A percentile compares a stretch with the other conserved stretches of the same genome.
Evolutionary conservation across 2,329 filamentous ascomycete genomes (phyloP).

Genomic region (Phyllachora maydis): DNA sequence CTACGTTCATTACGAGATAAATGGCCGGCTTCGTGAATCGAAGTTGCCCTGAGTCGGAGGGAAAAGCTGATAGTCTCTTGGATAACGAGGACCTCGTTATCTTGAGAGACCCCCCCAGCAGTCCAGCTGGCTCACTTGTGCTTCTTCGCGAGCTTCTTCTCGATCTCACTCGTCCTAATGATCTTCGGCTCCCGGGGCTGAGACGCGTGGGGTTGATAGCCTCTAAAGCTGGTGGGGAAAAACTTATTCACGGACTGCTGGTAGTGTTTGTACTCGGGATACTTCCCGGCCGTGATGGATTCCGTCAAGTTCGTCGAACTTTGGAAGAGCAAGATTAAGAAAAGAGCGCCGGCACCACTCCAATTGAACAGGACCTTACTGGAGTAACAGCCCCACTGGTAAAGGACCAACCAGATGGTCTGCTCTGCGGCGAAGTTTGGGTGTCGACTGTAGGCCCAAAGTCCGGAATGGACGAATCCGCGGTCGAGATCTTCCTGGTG

Average conservation of each 20-base stretch:
- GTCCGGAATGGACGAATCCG: conserved; percentile 65
- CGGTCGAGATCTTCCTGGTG: conserved; percentile 63
- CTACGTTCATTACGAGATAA: no score
- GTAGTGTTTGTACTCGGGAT: conserved; percentile 72
- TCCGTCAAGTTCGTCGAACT: conserved; percentile 81
- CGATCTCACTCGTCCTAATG: conserved; percentile 28
- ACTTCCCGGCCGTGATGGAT: conserved; percentile 58
- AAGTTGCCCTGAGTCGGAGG: no score
- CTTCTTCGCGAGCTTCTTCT: conserved; percentile 16
- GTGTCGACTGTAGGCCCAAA: conserved; percentile 79
- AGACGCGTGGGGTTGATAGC: conserved; percentile 20
- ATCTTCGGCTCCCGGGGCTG: conserved; percentile 20
- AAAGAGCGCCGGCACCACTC: conserved; percentile 48
- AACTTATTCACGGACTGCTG: conserved; percentile 70
- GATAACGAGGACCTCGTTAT: no score
- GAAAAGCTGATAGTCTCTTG: no score
- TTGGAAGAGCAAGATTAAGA: conserved; percentile 68
- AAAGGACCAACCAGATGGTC: conserved; percentile 69
- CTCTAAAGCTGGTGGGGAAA: conserved; percentile 35
- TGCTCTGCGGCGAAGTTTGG: conserved; percentile 94
- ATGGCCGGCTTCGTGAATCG: no score
- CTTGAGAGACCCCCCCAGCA: no score
- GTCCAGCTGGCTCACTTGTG: conserved; percentile 4
- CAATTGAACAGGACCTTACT: conserved; percentile 58
- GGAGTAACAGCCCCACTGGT: conserved; percentile 69